Evolutionary conservation across 257 asterid genomes (phyloP), one percentile per base, ranked within the genome.

Genomic region (Solanum chilense): DNA sequence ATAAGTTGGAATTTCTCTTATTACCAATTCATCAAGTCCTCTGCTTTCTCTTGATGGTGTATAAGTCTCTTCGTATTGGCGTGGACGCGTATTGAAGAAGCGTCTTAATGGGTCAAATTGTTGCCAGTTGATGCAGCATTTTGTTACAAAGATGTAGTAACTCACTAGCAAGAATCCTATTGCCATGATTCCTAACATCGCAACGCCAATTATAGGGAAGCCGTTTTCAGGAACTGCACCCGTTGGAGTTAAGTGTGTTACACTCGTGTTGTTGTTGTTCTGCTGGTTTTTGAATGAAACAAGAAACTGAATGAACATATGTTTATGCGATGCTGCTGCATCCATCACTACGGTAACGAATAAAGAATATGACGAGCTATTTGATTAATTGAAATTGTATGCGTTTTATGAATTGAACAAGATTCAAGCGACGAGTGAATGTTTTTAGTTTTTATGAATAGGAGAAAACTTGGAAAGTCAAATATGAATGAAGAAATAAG

Each of bases 51-150:
- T 89, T 31, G 93, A 89, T 2, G 98, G 95, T 2, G 96, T 93
- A 88, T 89, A 92, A 23, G 93, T 87, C 31, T 88, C 94, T 11
- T 92, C 94, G 6, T 45, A 86, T 2, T 27, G 85, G 5, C 47
- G 90, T 0, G 92, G 12, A 15, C 88, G 87, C 64, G 92, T 23
- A 73, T 84, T 47, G 52, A 93, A 88, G 82, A 93, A 93, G 13
- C 92, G 95, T 47, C 95, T 86, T 85, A 94, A 81, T 1, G 95
- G 98, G 89, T 93, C 95, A 62, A 90, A 39, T 9, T 92, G 93
- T 52, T 93, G 96, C 97, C 96, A 95, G 84, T 92, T 88, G 91
- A 95, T 93, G 89, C 95, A 95, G 92, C 98, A 93, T 33, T 91
- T 92, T 78, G 96, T 91, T 85, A 92, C 93, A 66, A 94, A 94